Base-by-base conservation (phyloP, 2,329 filamentous ascomycete genomes). In the Fusarium sp. region DNA sequence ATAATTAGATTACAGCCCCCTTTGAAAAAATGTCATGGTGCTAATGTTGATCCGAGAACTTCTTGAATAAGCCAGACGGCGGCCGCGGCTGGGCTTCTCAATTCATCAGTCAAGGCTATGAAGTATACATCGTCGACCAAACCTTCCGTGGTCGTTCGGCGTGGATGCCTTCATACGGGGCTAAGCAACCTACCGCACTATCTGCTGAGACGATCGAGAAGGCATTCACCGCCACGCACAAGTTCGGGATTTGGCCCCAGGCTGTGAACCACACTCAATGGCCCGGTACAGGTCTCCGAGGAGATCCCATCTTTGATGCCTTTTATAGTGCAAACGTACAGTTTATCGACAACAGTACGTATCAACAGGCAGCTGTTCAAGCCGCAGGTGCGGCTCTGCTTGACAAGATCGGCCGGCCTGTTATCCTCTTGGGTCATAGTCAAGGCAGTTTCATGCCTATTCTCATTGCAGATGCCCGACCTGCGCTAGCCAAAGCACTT, bases 371-470 rank as follows among this genome's bases (percentile, higher is more conserved):
- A 4, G 38, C 68, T 0, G 64, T 73, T 3, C 72, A 73, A 13
- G 60, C 58, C 2, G 71, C 72, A 0, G 81, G 83, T 3, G 78
- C 79, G 4, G 80, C 78, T 1, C 77, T 84, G 2, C 73, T 84
- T 4, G 82, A 83, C 64, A 78, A 68, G 61, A 83, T 84, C 62
- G 81, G 77, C 46, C 78, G 71, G 58, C 81, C 81, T 0, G 76
- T 68, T n/a, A 67, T 83, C 23, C 64, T 83, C 18, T 38, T 83
- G 16, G 81, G 79, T 20, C 84, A 86, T 69, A 84, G 82, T 16
- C 81, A 84, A 65, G 84, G 83, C 2, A 82, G 82, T 3, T 64
- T 79, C 0, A 75, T 80, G 62, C 79, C 80, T 7, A 79, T 70
- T 2, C 6, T 74, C 5, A 74, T 74, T 11, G 72, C 72, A 4